Base-by-base conservation (phyloP, 208 protist species). In the Sergeia podlipaevii region DNA sequence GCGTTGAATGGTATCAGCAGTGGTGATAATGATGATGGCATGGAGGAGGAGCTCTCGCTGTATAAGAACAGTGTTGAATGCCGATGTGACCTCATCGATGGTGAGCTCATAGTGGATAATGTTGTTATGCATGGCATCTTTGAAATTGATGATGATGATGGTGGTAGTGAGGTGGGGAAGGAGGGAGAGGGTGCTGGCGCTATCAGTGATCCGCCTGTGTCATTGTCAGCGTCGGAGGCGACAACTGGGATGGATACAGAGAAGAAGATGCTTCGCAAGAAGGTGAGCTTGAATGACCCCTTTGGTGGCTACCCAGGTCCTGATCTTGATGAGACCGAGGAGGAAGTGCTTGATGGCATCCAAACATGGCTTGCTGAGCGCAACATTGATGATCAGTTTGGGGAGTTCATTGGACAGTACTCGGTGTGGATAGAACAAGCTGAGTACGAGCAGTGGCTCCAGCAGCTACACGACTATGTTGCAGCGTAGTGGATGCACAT, bases 381-480 rank as follows among this genome's bases (percentile, higher is more conserved):
- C 10, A 60, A 61, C 27, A 74, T 95, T 5, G 84, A 95, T 41
- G 87, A 95, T 54, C 71, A 81, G 26, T 82, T 91, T 45, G 87
- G 71, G 1, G 80, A 95, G 66, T 90, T 86, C 50, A 53, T 95
- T 17, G 79, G 77, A 3, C 77, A 89, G 60, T 86, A 90, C 65
- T 73, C 80, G 1, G 66, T 89, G 6, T 91, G 79, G 79, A 59
- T 86, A 0, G 87, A 95, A 67, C 87, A 95, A 67, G 60, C 64
- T 43, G 83, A 95, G 73, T 95, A 95, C 58, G 87, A 95, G 67
- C 39, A 32, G 36, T 95, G 87, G 84, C 74, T 95, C 51, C 71
- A 78, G 64, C 82, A 89, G 56, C 70, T 95, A 11, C 64, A 74
- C 10, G 80, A 90, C 56, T 95, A 88, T 63, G 82, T 93, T 18